Conservation (phyloP, 2,329 filamentous ascomycete genomes). For the Boeremia exigua region DNA sequence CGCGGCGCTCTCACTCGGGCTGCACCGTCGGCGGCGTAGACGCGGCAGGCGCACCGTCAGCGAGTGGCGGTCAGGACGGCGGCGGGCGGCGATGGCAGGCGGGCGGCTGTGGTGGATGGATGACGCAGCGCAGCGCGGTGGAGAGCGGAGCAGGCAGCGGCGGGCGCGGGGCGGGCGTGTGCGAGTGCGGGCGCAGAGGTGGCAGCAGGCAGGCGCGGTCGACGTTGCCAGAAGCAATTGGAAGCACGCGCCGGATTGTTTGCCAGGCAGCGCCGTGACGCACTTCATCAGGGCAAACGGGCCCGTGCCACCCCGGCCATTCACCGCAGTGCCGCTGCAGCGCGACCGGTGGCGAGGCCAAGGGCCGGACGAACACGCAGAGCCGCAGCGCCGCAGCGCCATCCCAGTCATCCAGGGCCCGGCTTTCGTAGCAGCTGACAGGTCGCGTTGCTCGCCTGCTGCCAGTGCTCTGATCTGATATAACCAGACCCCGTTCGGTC, state of each 20-base stretch:
- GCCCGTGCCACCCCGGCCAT: conserved; percentile 28
- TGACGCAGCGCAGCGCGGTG: background rate
- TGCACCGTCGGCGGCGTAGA: background rate
- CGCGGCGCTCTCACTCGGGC: background rate
- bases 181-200: background rate
- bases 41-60: background rate
- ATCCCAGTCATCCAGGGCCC: conserved; percentile 1
- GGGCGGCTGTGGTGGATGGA: conserved; percentile 1
- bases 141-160: background rate
- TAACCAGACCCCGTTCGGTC: conserved; percentile 2
- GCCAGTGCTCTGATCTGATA: conserved; percentile 30
- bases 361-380: conserved; percentile 25
- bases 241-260: conserved; percentile 33
- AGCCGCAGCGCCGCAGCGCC: conserved; percentile 17
- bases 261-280: conserved; percentile 27
- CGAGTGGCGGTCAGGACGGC: conserved; percentile 21
- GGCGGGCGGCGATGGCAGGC: conserved; percentile 24
- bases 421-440: conserved; percentile 19
- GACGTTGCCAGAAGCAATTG: conserved; percentile 29
- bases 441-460: conserved; percentile 27
- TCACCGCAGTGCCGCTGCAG: conserved; percentile 21
- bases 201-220: conserved; percentile 17
- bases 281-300: conserved; percentile 3
- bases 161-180: background rate
- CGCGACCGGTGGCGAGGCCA: conserved; percentile 34